Evolutionary conservation across 106 monocot genomes (phyloP).

Genomic region (Ottelia alismoides): DNA sequence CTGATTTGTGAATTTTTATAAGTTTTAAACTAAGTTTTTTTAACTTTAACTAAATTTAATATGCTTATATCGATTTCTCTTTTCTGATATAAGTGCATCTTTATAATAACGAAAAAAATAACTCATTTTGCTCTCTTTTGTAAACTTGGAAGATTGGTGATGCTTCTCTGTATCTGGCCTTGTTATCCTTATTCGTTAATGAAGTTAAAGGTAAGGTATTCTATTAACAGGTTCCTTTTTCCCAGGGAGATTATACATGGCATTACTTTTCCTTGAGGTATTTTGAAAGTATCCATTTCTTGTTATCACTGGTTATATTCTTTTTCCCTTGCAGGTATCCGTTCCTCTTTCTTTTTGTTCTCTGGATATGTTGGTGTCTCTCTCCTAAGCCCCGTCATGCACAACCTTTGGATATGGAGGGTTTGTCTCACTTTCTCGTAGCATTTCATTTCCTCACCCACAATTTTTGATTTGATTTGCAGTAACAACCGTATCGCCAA

Average conservation of each 20-base stretch:
- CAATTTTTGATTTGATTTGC: no score
- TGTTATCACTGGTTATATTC: neutral
- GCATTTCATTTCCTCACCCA: no score
- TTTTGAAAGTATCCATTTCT: neutral
- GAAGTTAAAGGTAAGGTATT: slow-evolving; percentile 64
- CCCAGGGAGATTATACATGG: neutral
- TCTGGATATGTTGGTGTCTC: slow-evolving; percentile 80
- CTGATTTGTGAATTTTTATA: no score
- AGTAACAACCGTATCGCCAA: no score
- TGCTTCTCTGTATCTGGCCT: slow-evolving; percentile 83
- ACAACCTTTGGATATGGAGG: slow-evolving; percentile 90
- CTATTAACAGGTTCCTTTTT: neutral
- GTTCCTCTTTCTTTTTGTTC: slow-evolving; percentile 79
- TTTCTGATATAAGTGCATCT: no score
- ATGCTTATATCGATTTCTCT: no score
- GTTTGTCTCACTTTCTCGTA: slow-evolving; percentile 19
- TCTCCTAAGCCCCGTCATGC: slow-evolving; percentile 94
- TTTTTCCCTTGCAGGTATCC: slow-evolving; percentile 56
- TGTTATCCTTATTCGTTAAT: slow-evolving; percentile 72
- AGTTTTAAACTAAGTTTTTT: no score
- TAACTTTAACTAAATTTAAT: no score
- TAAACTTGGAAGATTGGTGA: slow-evolving; percentile 62
- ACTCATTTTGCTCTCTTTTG: no score
- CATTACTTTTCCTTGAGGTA: neutral
- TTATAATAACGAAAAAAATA: no score